Evolutionary conservation across 1,139 yeast genomes (phyloP), one percentile per base, ranked within the genome.

Genomic region (Tardiomyces blankii): DNA sequence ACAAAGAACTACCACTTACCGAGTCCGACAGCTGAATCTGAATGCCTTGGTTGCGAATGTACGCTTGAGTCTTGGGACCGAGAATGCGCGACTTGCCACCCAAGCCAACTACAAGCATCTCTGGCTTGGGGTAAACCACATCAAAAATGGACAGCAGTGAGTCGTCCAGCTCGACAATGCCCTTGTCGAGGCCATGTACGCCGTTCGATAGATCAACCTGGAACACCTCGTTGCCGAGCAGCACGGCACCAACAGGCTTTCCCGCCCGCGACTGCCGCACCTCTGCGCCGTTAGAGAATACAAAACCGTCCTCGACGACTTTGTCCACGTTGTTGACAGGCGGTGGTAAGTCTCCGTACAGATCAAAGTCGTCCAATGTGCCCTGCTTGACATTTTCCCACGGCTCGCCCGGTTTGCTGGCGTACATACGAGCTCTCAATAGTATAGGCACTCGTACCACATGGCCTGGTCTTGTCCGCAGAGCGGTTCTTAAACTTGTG

Each of bases 41-140:
- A 28, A 83, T 77, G 0, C 94, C 95, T 47, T 81, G 64, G 1
- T 68, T 62, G 16, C 74, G 70, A 45, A 85, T 69, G 50, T 62
- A 65, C 43, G 66, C 63, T 44, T 75, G 67, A 45, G 82, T 80
- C 13, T 63, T 55, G 12, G 77, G 79, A 35, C 80, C 74, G 52
- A 85, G 67, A 61, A 82, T 71, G 44, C 94, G 68, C 2, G 85
- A 73, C 48, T 68, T 67, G 0, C 91, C 91, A 14, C 62, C 63
- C 18, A 83, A 66, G 0, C 95, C 95, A 18, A 84, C 66, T 6
- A 83, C 80, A 44, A 83, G 57, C 38, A 85, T 68, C 58, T 85
- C 94, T 0, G 95, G 95, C 55, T 80, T 80, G 1, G 95, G 95
- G 59, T 80, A 79, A 1, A 82, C 65, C 11, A 78, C 67, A 39